Base-by-base conservation (phyloP, 116 monocot genomes). In the Phalaenopsis hybrid region DNA sequence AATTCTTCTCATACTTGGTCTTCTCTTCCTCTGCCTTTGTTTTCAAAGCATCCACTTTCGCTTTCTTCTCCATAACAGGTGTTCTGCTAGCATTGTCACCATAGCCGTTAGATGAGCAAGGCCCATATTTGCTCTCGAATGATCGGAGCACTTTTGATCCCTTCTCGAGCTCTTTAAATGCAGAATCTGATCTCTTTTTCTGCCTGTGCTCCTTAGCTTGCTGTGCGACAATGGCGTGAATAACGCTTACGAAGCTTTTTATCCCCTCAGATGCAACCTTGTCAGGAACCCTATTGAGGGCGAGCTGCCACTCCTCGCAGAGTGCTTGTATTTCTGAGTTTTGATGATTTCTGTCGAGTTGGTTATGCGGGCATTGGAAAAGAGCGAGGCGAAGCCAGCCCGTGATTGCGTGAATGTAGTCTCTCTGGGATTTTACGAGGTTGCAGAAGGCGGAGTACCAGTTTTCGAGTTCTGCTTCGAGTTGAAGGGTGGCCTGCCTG, bases 311-410 rank as follows among this genome's bases (percentile, higher is more conserved):
- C 72, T 97, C 94, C 51, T 97, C 96, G 12, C 92, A 92, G 4
- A 92, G 81, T 2, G 86, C 86, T 82, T 90, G 92, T 63, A 97
- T 87, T 46, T 89, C 81, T 3, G 96, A 84, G 58, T 82, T 83
- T 20, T 79, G 85, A 41, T 84, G 85, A 2, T 79, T 81, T 80
- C 85, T 86, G 41, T 55, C 9, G 4, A 82, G 84, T 5, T 72
- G 83, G 61, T 83, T 75, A 33, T 92, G 89, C 57, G 88, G 81
- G 88, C 82, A 87, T 52, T 90, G 90, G 88, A 94, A 96, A 80
- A 92, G 90, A 15, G 92, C 92, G 77, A 97, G 90, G 69, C 96
- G 94, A 46, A 97, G 92, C 96, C 96, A 97, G 70, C 96, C 96
- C 1, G 96, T 86, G 46, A 97, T 81, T 43, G 96, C 86, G 59